Conservation (phyloP, 495 filamentous ascomycete species). For the Oidiodendron maius region DNA sequence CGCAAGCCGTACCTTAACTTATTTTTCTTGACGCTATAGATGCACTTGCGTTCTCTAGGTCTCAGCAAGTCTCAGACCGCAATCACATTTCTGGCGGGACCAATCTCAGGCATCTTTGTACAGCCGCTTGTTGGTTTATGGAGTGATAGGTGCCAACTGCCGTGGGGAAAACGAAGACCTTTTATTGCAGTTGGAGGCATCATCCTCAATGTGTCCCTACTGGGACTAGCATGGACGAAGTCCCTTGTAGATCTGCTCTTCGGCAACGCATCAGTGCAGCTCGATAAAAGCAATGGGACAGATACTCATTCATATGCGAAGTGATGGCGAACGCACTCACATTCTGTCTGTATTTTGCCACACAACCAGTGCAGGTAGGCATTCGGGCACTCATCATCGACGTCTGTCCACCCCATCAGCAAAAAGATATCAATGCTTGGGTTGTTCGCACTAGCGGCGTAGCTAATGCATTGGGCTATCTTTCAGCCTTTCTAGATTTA, state of each 20-base stretch:
- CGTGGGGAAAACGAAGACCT: slow-evolving; percentile 13
- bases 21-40: slow-evolving; percentile 14
- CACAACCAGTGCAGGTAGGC: slow-evolving; percentile 20
- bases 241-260: background rate
- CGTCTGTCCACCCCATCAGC: slow-evolving; percentile 8
- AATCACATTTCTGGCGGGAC: slow-evolving; percentile 17
- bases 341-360: slow-evolving; percentile 11
- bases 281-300: background rate
- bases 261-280: background rate
- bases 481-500: background rate
- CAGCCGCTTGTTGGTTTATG: slow-evolving; percentile 19
- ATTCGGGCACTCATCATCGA: slow-evolving; percentile 18
- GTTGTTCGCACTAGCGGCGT: slow-evolving; percentile 13
- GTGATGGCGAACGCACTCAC: slow-evolving; percentile 1
- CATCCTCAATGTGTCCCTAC: background rate
- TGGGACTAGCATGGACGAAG: slow-evolving; percentile 6
- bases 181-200: slow-evolving; percentile 13
- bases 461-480: slow-evolving; percentile 16
- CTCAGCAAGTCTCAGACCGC: slow-evolving; percentile 11
- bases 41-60: no score
- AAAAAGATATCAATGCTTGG: slow-evolving; percentile 12
- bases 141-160: slow-evolving; percentile 7
- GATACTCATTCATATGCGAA: background rate
- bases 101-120: slow-evolving; percentile 15
- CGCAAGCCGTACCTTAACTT: background rate